Base-by-base conservation (phyloP, 805 yeast species). In the Yamadazyma paraphyllophila region DNA sequence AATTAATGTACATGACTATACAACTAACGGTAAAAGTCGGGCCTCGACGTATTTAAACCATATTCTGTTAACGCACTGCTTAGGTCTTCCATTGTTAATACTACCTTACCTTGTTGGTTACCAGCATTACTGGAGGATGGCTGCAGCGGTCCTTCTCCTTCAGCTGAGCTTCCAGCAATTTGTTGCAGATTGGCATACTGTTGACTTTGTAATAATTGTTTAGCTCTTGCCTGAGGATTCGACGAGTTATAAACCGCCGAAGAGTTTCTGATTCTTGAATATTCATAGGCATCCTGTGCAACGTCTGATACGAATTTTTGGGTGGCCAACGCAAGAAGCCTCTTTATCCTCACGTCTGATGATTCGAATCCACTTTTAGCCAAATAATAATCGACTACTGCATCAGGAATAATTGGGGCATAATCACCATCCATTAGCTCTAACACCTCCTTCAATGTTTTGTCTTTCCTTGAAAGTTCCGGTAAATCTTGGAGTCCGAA, bases 221-320 rank as follows among this genome's bases (percentile, higher is more conserved):
- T 78, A 0, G 94, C 95, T 58, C 95, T 75, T 1, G 82, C 85
- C 61, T 88, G 96, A 7, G 96, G 96, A 59, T 88, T 88, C 36
- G 87, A 76, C 4, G 96, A 81, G 56, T 85, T 83, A 57, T 87
- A 83, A n/a, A 91, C 95, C 0, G 96, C 82, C 10, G 89, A 81
- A 4, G 88, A 74, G n/a, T 94, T 88, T 51, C 98, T 77, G 53
- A 94, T 94, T 49, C 98, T 74, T 7, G 96, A 87, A 61, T 89
- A 91, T 62, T 94, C 99, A 61, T 89, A 94, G 0, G 99, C 97
- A 60, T 94, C 98, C 12, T 90, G 88, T 1, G 99, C 97, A 26
- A 94, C 83, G 62, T 94, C 99, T 49, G 91, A 82, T 24, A 94
- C 78, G 62, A 94, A 94, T 61, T 94, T 94, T 59, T 95, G 99